Percentiles rank a stretch among this genome's conserved stretches.
These are phyloP conservation scores for Dillenia turbinata DNA, from an alignment of 164 flowering plant species.

Conservation along the genomic window DNA sequence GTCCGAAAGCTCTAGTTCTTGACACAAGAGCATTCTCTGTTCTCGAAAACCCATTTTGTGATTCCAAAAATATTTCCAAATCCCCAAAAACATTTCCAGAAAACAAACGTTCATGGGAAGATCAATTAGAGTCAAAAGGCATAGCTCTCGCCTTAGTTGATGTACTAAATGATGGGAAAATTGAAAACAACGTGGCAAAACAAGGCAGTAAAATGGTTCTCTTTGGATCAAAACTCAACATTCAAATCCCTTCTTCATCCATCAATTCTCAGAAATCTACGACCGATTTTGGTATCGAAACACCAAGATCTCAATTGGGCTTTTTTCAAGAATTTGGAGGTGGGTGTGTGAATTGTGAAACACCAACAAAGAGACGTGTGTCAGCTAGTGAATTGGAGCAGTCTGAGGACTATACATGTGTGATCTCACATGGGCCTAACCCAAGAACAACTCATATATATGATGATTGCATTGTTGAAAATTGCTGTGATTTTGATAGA, in stretches of 20 bases:
- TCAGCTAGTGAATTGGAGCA: slow-evolving; percentile 46
- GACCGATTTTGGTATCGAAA: slow-evolving; percentile 45
- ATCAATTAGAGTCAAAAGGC: slow-evolving; percentile 32
- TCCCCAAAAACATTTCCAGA: slow-evolving; percentile 27
- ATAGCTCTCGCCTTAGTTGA: slow-evolving; percentile 71
- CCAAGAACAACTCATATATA: slow-evolving; percentile 59
- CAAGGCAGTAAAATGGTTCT: slow-evolving; percentile 31
- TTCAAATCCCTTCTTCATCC: slow-evolving; percentile 54
- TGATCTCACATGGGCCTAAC: slow-evolving; percentile 52
- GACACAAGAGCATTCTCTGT: slow-evolving; percentile 53
- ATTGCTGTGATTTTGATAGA: slow-evolving; percentile 14
- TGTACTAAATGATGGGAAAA: slow-evolving; percentile 20
- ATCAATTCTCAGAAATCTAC: slow-evolving; percentile 37
- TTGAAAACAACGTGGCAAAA: slow-evolving; percentile 6
- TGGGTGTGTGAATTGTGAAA: slow-evolving; percentile 17
- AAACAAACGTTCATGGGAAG: slow-evolving; percentile 32
- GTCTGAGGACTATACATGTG: slow-evolving; percentile 61
- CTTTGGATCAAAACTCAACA: slow-evolving; percentile 73
- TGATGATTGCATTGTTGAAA: slow-evolving; percentile 48
- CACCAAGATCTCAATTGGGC: slow-evolving; percentile 34
- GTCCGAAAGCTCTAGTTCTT: slow-evolving; percentile 71
- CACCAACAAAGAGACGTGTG: slow-evolving; percentile 15
- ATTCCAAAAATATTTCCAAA: slow-evolving; percentile 22
- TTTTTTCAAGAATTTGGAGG: slow-evolving; percentile 6
- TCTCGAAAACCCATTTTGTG: slow-evolving; percentile 38